Base-by-base conservation (phyloP, 768 basidiomycete species). In the Hericium erinaceus region DNA sequence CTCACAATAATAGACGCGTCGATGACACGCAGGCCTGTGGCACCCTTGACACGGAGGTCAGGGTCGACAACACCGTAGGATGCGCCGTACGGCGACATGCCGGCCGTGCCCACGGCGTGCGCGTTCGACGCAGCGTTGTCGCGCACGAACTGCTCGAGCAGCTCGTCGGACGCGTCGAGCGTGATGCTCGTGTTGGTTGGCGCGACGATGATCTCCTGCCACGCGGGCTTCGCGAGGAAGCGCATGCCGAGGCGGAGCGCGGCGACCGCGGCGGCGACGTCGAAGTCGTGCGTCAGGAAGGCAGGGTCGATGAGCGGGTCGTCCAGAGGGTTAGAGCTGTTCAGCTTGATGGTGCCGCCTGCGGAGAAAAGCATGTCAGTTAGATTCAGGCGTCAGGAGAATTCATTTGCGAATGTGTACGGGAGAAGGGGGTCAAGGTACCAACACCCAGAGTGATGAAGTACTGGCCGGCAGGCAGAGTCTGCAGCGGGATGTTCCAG, bases 301-400 rank as follows among this genome's bases (percentile, higher is more conserved):
- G 73, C 73, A 2, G 80, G 78, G 61, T 84, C 72, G 64, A 84
- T 80, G 26, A 71, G 54, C 0, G 83, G 81, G 24, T 67, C 46
- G 26, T 68, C 70, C 65, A 81, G 80, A 7, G 80, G 73, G 61
- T 75, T 67, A n/a, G 68, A 71, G 13, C 77, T 75, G 41, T 67
- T 73, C 40, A 82, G 58, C 12, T 64, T 70, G 22, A 75, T 58
- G 13, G 64, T 65, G 24, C 75, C 75, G 50, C 73, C 74, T 76
- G 57, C 22, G 44, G 22, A 16, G 22, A 1, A 46, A 7, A 9
- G 18, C 16, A n/a, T 39, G 18, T 11, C 18, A 28, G 24, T 24
- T 5, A 26, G 22, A 4, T 9, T 49, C 16, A 16, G 13, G 33
- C 18, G 16, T 20, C 37, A 12, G 28, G 12, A 12, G 41, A n/a